A percentile compares a stretch with the other conserved stretches of the same genome.
Conservation (phyloP, 495 filamentous ascomycete species). For the Aspergillus panamensis region DNA sequence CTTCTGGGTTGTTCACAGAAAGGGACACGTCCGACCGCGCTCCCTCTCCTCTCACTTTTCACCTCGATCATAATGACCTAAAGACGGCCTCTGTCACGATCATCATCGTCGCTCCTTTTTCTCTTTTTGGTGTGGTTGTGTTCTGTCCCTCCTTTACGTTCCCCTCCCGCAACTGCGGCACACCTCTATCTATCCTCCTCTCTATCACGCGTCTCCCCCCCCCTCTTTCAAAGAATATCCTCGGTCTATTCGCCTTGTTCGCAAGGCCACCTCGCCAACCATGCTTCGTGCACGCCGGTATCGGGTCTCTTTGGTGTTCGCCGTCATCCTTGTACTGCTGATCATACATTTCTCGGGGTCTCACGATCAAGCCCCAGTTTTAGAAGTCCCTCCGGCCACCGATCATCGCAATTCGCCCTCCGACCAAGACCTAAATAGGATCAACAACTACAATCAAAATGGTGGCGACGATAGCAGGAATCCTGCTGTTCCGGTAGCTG, state of each 20-base stretch:
- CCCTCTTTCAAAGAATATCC: neutral
- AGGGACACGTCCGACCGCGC: neutral
- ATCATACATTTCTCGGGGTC: slow-evolving; percentile 59
- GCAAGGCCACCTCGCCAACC: slow-evolving; percentile 5
- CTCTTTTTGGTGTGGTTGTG: slow-evolving; percentile 1
- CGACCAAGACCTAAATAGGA: neutral
- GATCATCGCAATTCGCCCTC: slow-evolving; percentile 12
- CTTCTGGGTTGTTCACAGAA: neutral
- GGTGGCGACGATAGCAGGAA: neutral
- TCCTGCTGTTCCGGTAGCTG: neutral
- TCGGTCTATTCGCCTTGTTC: neutral
- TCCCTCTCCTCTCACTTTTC: neutral
- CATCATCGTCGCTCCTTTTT: neutral
- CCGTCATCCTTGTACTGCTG: slow-evolving; percentile 59
- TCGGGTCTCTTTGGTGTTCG: slow-evolving; percentile 67
- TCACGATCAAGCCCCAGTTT: slow-evolving; percentile 25
- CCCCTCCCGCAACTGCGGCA: neutral
- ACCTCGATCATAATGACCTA: neutral
- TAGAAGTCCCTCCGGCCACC: slow-evolving; percentile 15
- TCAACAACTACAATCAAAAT: slow-evolving; percentile 1
- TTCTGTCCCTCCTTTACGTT: no score
- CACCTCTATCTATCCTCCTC: neutral
- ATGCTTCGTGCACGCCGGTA: slow-evolving; percentile 80
- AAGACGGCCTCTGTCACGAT: neutral
- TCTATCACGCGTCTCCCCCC: neutral